A percentile compares a stretch with the other conserved stretches of the same genome.
phyloP scores from a whole-genome alignment of 1,284 basidiomycete genomes.

The Apiotrichum akiyoshidainum region DNA sequence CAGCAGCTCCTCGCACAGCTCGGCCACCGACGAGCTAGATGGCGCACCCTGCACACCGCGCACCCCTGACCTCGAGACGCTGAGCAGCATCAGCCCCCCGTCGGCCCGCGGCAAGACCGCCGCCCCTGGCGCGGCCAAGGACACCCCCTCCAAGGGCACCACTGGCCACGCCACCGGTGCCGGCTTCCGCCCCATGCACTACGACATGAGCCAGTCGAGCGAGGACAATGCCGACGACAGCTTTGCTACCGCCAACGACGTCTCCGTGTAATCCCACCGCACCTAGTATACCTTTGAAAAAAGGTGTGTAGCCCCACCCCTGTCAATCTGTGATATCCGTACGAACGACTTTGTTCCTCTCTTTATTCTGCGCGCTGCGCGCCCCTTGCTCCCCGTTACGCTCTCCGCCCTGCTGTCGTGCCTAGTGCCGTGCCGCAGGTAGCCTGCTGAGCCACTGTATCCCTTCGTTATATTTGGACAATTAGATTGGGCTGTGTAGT shows the following conservation, averaged over 20 bases:
- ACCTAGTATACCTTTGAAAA: background rate
- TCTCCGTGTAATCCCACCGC: background rate
- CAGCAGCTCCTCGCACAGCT: background rate
- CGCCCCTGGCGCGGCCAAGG: background rate
- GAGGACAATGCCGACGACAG: background rate
- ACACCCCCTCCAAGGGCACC: background rate
- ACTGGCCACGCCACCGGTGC: background rate
- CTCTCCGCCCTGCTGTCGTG: background rate
- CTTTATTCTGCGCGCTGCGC: too few relatives aligned
- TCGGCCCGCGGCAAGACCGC: background rate
- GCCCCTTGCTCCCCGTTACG: too few relatives aligned
- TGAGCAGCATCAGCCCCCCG: background rate
- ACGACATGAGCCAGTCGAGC: conserved; percentile 10
- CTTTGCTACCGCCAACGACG: background rate
- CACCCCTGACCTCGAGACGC: conserved; percentile 16
- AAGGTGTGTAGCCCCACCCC: background rate
- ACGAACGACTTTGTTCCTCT: too few relatives aligned
- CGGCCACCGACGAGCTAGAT: conserved; percentile 13
- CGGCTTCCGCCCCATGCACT: conserved; percentile 8
- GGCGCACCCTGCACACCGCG: conserved; percentile 15
- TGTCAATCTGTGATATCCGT: too few relatives aligned
- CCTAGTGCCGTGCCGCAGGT: too few relatives aligned
- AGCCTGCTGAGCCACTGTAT: conserved; percentile 1
- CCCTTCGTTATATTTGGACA: background rate
- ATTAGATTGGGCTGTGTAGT: background rate